phyloP scores from a whole-genome alignment of 192 early-diverging fungal species.

The Piromyces sp. region DNA sequence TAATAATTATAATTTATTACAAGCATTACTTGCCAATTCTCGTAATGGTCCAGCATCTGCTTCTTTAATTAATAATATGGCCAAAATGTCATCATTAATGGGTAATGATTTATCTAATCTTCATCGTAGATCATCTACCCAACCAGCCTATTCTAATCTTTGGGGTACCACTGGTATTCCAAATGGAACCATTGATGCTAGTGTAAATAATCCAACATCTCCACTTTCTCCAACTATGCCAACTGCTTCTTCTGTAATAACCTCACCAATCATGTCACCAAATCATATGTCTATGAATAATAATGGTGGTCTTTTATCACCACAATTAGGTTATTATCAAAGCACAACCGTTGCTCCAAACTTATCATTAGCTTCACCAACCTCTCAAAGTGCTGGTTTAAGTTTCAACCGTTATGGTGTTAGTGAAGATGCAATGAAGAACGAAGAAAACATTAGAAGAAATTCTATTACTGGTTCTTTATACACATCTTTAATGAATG shows the following conservation, averaged over 20 bases:
- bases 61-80: background rate
- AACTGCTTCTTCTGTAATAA: background rate
- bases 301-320: slow-evolving; percentile 22
- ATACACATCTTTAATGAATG: slow-evolving; percentile 7
- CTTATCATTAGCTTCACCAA: background rate
- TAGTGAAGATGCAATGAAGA: background rate
- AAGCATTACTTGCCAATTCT: background rate
- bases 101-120: slow-evolving; percentile 6
- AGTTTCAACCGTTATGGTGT: background rate
- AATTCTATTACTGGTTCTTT: slow-evolving; percentile 33
- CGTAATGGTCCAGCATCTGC: background rate
- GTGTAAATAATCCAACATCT: slow-evolving; percentile 5
- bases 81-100: background rate
- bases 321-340: slow-evolving; percentile 1
- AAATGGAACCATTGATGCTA: background rate
- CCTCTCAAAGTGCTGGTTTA: background rate
- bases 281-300: slow-evolving; percentile 17
- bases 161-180: slow-evolving; percentile 2
- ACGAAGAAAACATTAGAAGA: slow-evolving; percentile 11
- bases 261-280: background rate
- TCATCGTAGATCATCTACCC: slow-evolving; percentile 37
- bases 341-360: slow-evolving; percentile 1
- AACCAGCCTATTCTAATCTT: slow-evolving; percentile 15
- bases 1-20: slow-evolving; percentile 9
- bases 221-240: background rate